These are phyloP conservation scores for Physcomitrellopsis africana DNA, from an alignment of 225 moss, liverwort and hornwort species.

Conservation along the genomic window DNA sequence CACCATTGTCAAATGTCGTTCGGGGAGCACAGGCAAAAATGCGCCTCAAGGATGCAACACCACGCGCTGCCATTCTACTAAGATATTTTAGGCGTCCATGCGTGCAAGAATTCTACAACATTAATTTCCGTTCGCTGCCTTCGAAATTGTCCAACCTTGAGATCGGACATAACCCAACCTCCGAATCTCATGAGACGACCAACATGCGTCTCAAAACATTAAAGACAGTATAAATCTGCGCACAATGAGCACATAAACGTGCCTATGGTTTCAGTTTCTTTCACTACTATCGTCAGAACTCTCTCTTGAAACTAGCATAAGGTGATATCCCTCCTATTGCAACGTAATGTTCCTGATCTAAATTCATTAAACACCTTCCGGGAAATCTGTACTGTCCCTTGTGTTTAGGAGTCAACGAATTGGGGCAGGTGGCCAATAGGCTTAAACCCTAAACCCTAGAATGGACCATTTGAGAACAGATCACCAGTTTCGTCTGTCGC, in stretches of 20 bases:
- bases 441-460: constrained; percentile 30
- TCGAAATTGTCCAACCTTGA: not conserved
- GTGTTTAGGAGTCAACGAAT: not conserved
- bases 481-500: no score
- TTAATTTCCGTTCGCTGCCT: not conserved
- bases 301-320: not conserved
- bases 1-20: not conserved
- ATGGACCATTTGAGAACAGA: not conserved
- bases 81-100: not conserved
- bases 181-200: not conserved
- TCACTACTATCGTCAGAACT: not conserved
- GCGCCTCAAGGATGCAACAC: constrained; percentile 33
- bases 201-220: not conserved
- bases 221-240: no score
- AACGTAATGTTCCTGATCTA: not conserved
- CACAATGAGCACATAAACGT: not conserved
- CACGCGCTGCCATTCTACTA: constrained; percentile 32
- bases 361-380: not conserved
- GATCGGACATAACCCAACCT: not conserved
- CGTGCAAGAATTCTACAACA: not conserved
- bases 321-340: not conserved
- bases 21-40: constrained; percentile 2
- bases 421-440: not conserved
- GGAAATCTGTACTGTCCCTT: not conserved
- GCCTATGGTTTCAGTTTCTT: not conserved